Evolutionary conservation across 1,284 basidiomycete genomes (phyloP), one percentile per base, ranked within the genome.

Genomic region (Fomes fomentarius): DNA sequence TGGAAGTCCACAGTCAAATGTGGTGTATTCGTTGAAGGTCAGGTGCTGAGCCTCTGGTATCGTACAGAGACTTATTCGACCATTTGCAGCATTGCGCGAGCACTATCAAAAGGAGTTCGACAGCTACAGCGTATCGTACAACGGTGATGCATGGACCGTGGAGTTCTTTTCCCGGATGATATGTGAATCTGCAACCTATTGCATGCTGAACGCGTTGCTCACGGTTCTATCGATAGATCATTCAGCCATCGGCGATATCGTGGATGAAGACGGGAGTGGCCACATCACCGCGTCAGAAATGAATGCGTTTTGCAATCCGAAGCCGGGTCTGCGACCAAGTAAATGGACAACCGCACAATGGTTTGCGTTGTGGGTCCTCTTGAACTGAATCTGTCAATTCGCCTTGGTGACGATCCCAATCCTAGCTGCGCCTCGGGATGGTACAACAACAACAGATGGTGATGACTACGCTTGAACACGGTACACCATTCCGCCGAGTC

Each of bases 181-280:
- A 40, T 56, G 58, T 60, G 25, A 43, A 54, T n/a, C n/a, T n/a
- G n/a, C n/a, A n/a, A n/a, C n/a, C n/a, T n/a, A n/a, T n/a, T n/a
- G n/a, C n/a, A n/a, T n/a, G n/a, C n/a, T n/a, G n/a, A n/a, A n/a
- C n/a, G n/a, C n/a, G n/a, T n/a, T n/a, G n/a, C n/a, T n/a, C n/a
- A n/a, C n/a, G n/a, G n/a, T 25, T 19, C 12, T 30, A 11, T 17
- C 31, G 1, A n/a, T n/a, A 61, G 60, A 58, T 34, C 56, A 61
- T 34, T 56, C 56, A 14, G 54, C 56, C 9, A 58, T 61, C 21
- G 52, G 50, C 0, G 60, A 61, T 33, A 42, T 56, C 11, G 40
- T 58, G 3, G 60, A 61, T 34, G 51, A 56, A 15, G 60, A 61
- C 21, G 56, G 54, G 22, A 61, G 60, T 25, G 60, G 56, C 11